Base-by-base conservation (phyloP, 371 early-diverging fungal genomes). In the Rhizopus stolonifer region DNA sequence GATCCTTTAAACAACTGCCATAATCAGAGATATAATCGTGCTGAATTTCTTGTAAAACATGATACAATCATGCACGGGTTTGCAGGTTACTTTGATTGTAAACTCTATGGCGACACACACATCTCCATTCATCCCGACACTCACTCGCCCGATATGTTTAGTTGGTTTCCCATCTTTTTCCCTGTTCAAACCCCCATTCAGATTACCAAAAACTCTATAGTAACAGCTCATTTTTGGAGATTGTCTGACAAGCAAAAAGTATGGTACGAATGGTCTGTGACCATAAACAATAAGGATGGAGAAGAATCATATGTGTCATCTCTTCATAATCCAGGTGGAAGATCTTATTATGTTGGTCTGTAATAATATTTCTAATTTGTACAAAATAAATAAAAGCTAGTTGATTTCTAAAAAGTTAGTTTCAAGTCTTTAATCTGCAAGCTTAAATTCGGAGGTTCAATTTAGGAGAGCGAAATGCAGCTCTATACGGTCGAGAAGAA, bases 141-240 rank as follows among this genome's bases (percentile, higher is more conserved):
- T 0, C 94, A 95, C 60, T 90, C 96, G 0, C 83, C 88, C 8
- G 91, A 79, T 2, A 96, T 98, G 98, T 89, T 90, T 58, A 90
- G 91, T 58, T 98, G 98, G 98, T 98, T 98, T 70, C 96, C 98
- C 0, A 89, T 98, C 47, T 95, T 81, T 61, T 95, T 98, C 67
- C 98, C 96, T 3, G 36, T 96, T 43, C 64, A 77, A 72, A 75
- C 67, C 2, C 97, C 96, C 1, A 48, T 95, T 15, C 75, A 79
- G 52, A 78, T 89, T 5, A 79, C 83, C 10, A 60, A 68, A 4
- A 84, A 79, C 4, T 65, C 84, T 2, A 56, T 52, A 2, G 67
- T 96, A 0, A 74, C 77, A 3, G 64, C 91, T n/a, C 82, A 90
- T 52, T 85, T 95, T 56, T 97, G 98, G 96, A 71, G 98, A 15